Base-by-base conservation (phyloP, 2,329 filamentous ascomycete species). In the Microascus cirrosus region DNA sequence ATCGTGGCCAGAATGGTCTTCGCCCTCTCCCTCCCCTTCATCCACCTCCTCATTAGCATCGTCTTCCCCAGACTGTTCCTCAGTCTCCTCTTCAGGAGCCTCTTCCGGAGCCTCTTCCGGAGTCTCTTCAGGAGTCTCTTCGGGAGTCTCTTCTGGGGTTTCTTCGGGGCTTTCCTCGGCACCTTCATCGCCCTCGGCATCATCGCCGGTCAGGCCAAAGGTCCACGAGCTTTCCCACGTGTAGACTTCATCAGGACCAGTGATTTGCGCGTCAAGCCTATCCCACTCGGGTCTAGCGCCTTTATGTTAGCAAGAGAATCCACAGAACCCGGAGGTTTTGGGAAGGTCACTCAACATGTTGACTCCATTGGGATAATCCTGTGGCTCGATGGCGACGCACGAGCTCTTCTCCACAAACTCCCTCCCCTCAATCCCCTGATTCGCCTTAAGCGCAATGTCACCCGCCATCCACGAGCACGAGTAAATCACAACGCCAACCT, bases 281-380 rank as follows among this genome's bases (percentile, higher is more conserved):
- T 68, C 67, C 74, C 74, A 77, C 64, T 76, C 73, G 18, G 74
- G 75, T 56, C 74, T 76, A 55, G 48, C 20, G 48, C 39, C 48
- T 15, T 3, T 18, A 10, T 25, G 28, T 52, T 24, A 45, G 67
- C 59, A 67, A 64, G 55, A 42, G n/a, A n/a, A 32, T 12, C 22
- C n/a, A n/a, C 6, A 32, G 22, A 55, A 35, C 34, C 25, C 4
- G 10, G 15, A 51, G 20, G 42, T 42, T 20, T 57, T 24, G n/a
- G 6, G 7, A 20, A 50, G 24, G 20, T 15, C 6, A 50, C 45
- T 50, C 45, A 50, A n/a, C 45, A 50, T 24, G 68, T 90, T 91
- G 70, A 91, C 88, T 2, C 81, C 87, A 67, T 90, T 86, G 60
- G 89, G 87, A 76, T 84, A 91, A 66, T 88, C 86, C 68, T 90